phyloP scores from a whole-genome alignment of 768 basidiomycete species.

The Boletales sp. region DNA sequence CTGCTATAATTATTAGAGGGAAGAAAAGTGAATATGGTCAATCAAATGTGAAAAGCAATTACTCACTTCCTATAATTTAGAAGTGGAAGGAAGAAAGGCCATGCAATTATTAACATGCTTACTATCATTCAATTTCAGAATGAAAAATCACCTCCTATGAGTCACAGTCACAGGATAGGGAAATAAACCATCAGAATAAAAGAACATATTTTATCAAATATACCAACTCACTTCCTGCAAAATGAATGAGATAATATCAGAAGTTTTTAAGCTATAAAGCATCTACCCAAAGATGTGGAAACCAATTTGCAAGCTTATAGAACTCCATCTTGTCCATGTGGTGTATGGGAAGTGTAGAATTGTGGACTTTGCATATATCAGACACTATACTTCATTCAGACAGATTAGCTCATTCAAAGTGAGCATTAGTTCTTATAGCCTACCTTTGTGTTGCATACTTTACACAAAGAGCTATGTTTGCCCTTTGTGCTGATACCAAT shows the following conservation, averaged over 20 bases:
- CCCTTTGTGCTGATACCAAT: conserved; percentile 4
- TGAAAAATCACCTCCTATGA: not conserved
- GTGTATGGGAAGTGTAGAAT: not conserved
- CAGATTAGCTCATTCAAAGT: too few relatives aligned
- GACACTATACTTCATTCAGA: not conserved
- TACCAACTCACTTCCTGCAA: not conserved
- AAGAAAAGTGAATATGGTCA: not conserved
- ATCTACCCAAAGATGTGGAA: not conserved
- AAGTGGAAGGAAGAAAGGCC: not conserved
- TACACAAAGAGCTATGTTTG: conserved; percentile 4
- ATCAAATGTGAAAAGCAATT: not conserved
- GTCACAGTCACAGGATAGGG: not conserved
- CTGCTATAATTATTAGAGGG: not conserved
- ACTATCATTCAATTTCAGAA: not conserved
- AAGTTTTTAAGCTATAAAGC: too few relatives aligned
- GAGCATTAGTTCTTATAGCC: not conserved
- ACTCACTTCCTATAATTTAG: not conserved
- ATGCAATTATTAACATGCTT: not conserved
- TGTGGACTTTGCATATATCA: not conserved
- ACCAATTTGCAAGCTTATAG: not conserved
- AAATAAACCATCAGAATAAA: not conserved
- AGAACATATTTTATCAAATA: not conserved
- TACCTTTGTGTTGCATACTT: conserved; percentile 5
- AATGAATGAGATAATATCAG: too few relatives aligned
- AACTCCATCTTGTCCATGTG: not conserved